Base-by-base conservation (phyloP, 768 basidiomycete genomes). In the Naganishia kalamii region DNA sequence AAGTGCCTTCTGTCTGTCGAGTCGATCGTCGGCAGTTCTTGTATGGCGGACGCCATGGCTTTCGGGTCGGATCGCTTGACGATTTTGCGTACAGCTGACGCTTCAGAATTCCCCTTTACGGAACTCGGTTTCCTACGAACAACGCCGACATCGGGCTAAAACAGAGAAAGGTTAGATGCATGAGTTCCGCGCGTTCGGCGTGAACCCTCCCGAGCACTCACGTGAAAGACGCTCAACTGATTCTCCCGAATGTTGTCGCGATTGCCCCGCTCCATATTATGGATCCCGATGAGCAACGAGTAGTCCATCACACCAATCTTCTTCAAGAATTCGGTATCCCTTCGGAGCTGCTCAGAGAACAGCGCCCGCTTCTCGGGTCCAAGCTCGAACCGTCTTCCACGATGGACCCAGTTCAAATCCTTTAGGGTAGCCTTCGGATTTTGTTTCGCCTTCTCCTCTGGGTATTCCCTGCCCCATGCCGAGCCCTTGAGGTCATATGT, bases 401-500 rank as follows among this genome's bases (percentile, higher is more conserved):
- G 81, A 62, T 88, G 85, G 48, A 98, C 89, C 93, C 94, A 99
- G 77, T 99, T 98, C 69, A 96, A 79, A 74, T 99, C 96, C 79
- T 99, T 99, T 66, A 97, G 79, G 17, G 92, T 90, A 4, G 92
- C 93, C 30, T 88, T 82, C 0, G 89, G 90, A 61, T 96, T 96
- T 75, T 84, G 81, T 71, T 77, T 74, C 19, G 83, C 84, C 74
- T 87, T 88, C 37, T 89, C 90, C 74, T 94, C 92, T 0, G 92
- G 83, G 68, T 91, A 92, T 77, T 86, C 82, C 27, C 94, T 82
- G 0, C 93, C 94, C 1, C 94, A 85, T 0, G 93, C 92, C 50
- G 88, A 90, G 1, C 93, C 94, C 76, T 99, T 98, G 70, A 98
- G 82, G 77, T 99, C 94, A 74, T 89, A 98, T 32, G 93, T 94